Percentiles rank a stretch among this genome's conserved stretches.
Conservation (phyloP, 306 rosid genomes). For the Astragalus membranaceus region DNA sequence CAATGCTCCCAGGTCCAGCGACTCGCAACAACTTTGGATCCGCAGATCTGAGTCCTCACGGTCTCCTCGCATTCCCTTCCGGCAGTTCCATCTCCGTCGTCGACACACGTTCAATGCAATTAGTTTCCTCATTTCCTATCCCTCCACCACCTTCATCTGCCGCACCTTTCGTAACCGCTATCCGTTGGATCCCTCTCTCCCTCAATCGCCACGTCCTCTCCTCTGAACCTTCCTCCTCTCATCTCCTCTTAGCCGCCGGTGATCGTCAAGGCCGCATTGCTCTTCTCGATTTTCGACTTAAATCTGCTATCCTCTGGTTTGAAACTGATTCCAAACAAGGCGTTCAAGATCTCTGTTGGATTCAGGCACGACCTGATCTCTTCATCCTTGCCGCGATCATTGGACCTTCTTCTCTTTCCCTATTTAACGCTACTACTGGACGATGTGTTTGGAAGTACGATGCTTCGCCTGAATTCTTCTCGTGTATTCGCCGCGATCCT, state of each 20-base stretch:
- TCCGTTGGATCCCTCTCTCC: constrained; percentile 80
- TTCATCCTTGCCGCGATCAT: constrained; percentile 60
- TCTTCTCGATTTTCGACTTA: constrained; percentile 61
- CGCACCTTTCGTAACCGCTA: constrained; percentile 83
- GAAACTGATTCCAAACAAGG: constrained; percentile 54
- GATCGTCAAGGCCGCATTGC: constrained; percentile 94
- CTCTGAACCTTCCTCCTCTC: constrained; percentile 73
- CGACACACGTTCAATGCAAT: constrained; percentile 80
- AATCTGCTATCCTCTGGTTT: constrained; percentile 60
- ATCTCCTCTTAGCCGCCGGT: constrained; percentile 84
- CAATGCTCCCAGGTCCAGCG: constrained; percentile 92
- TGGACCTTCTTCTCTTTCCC: constrained; percentile 68
- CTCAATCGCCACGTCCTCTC: constrained; percentile 79
- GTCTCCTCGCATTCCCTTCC: constrained; percentile 80
- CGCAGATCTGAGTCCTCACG: constrained; percentile 68
- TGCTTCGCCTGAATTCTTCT: constrained; percentile 58
- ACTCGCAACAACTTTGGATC: constrained; percentile 90
- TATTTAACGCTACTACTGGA: constrained; percentile 52
- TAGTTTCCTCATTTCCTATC: constrained; percentile 59
- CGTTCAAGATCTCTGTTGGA: constrained; percentile 93
- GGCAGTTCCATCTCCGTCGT: constrained; percentile 83
- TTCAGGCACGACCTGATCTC: constrained; percentile 58
- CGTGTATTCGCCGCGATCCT: constrained; percentile 85
- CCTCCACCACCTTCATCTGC: constrained; percentile 61
- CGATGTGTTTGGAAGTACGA: constrained; percentile 89